Base-by-base conservation (phyloP, 2,329 filamentous ascomycete species). In the Elsinoe perseae region DNA sequence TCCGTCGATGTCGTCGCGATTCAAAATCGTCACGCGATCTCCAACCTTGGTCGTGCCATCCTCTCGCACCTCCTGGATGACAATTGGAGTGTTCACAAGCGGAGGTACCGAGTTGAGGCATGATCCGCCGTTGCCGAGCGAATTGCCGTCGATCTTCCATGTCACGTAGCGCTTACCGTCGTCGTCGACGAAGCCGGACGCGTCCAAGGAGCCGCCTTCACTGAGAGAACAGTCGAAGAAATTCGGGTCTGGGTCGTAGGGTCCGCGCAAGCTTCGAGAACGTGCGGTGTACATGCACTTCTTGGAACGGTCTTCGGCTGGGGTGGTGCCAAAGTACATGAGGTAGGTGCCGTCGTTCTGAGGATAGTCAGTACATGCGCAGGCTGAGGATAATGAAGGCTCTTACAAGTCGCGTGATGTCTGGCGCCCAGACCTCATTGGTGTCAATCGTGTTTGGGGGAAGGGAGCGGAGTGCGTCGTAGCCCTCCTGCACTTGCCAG, bases 391-490 rank as follows among this genome's bases (percentile, higher is more conserved):
- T 5, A 36, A 7, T 10, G 9, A 12, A 12, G 18, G n/a, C 8
- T 3, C 48, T 32, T 23, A 52, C 59, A 46, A 61, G 58, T 6
- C 57, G 57, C 36, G 57, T 64, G 28, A 69, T 64, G 40, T 69
- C 67, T 1, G 69, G 70, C 4, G 69, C 70, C 70, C 70, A 72
- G 10, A 71, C 61, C 27, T 61, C 57, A 8, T 61, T 57, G 16
- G 57, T 58, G 32, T 56, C 16, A 27, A 61, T 52, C 36, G 60
- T 65, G 67, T 67, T 70, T 8, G 62, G 43, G 2, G 65, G 64
- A 6, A 68, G 59, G 16, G 50, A 57, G 32, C 61, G 66, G 7
- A 72, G 62, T 12, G 66, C 67, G 56, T 71, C 69, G 23, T 65
- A 54, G 40, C 54, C 60, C 6, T 63, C 55, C 32, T 56, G 50